Conservation (phyloP, 495 filamentous ascomycete genomes). For the Penicillium argentinense region DNA sequence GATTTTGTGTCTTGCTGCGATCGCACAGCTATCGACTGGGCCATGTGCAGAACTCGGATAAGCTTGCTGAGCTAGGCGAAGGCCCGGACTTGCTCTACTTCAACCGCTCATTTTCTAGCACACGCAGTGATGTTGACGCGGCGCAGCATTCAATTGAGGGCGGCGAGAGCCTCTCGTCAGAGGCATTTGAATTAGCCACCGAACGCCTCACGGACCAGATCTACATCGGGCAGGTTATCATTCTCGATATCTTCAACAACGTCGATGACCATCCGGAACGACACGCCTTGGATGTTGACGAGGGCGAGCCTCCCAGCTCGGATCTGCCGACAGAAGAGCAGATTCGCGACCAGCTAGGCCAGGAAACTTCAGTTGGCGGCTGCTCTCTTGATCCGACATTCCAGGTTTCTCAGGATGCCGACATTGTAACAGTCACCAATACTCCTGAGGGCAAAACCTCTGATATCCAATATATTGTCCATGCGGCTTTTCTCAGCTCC, state of each 20-base stretch:
- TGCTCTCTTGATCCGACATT: slow-evolving; percentile 12
- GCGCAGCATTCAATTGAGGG: background rate
- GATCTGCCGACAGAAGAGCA: slow-evolving; percentile 6
- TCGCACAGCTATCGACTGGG: slow-evolving; percentile 22
- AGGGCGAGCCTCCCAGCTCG: slow-evolving; percentile 4
- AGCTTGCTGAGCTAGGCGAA: slow-evolving; percentile 1
- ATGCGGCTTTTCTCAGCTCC: slow-evolving; percentile 13
- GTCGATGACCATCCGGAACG: background rate
- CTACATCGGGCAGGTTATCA: slow-evolving; percentile 11
- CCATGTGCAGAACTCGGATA: slow-evolving; percentile 1
- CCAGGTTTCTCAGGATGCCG: slow-evolving; percentile 8
- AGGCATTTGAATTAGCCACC: slow-evolving; percentile 11
- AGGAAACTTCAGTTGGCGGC: slow-evolving; percentile 5
- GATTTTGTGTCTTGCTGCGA: slow-evolving; percentile 11
- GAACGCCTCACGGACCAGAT: slow-evolving; percentile 6
- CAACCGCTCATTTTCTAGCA: slow-evolving; percentile 17
- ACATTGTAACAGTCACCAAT: slow-evolving; percentile 15
- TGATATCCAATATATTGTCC: slow-evolving; percentile 19
- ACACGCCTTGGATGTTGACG: slow-evolving; percentile 12
- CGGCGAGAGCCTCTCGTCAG: background rate
- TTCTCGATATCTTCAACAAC: slow-evolving; percentile 2
- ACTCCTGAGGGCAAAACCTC: slow-evolving; percentile 5
- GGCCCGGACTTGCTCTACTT: slow-evolving; percentile 15
- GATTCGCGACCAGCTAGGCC: slow-evolving; percentile 14
- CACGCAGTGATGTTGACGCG: slow-evolving; percentile 1